These are phyloP conservation scores for Vachellia pachyceras DNA, from an alignment of 306 rosid genomes.

Conservation along the genomic window DNA sequence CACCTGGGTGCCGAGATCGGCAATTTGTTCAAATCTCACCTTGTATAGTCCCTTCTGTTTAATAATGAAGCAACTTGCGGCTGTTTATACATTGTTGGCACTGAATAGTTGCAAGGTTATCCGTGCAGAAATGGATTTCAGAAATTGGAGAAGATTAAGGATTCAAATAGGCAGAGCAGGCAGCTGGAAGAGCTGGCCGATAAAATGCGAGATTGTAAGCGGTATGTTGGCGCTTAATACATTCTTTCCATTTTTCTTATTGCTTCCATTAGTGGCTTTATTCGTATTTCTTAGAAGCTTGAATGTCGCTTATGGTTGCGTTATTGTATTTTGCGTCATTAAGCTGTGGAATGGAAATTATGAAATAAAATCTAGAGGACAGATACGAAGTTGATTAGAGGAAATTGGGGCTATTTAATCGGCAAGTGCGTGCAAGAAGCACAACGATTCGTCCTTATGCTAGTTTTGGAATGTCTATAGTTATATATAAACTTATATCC, in stretches of 20 bases:
- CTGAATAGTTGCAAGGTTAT: constrained; percentile 11
- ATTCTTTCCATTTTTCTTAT: neutral
- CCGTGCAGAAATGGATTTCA: constrained; percentile 90
- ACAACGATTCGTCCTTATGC: neutral
- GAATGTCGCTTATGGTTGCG: neutral
- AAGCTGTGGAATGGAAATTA: neutral
- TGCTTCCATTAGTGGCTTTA: neutral
- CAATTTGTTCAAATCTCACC: neutral
- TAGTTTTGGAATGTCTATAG: neutral
- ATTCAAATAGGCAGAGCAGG: constrained; percentile 78
- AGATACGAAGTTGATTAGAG: neutral
- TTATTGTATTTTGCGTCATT: neutral
- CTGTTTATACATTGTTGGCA: neutral
- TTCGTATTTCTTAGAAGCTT: neutral
- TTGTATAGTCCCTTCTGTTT: neutral
- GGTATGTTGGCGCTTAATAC: constrained; percentile 47
- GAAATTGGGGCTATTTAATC: constrained; percentile 11
- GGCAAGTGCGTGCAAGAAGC: neutral
- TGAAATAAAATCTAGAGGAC: neutral
- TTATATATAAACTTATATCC: constrained; percentile 24
- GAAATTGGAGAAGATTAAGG: constrained; percentile 96
- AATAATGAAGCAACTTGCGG: neutral
- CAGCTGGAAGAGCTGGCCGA: constrained; percentile 94
- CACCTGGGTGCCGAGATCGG: neutral
- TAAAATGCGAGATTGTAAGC: constrained; percentile 91